These are phyloP conservation scores for Amanita subjunquillea DNA, from an alignment of 768 basidiomycete species.

Conservation along the genomic window DNA sequence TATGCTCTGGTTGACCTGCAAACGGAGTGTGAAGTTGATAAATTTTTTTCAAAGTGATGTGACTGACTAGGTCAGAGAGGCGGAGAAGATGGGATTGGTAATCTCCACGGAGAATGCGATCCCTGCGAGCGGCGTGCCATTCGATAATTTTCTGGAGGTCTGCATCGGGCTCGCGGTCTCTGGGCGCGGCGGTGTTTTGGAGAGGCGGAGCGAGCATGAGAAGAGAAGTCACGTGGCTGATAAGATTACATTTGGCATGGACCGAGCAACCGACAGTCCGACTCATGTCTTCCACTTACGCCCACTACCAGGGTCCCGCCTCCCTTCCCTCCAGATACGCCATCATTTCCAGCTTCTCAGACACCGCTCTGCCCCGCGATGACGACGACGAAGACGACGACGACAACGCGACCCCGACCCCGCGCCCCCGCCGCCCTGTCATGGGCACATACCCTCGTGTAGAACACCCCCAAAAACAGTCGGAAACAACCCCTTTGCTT, in stretches of 20 bases:
- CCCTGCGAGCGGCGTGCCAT: constrained; percentile 72
- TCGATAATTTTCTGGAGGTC: constrained; percentile 47
- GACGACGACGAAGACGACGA: constrained; percentile 11
- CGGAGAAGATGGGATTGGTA: constrained; percentile 63
- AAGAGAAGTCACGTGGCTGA: too few relatives aligned
- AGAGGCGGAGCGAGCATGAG: constrained; percentile 35
- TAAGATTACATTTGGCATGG: too few relatives aligned
- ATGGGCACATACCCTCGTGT: constrained; percentile 17
- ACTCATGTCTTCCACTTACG: constrained; percentile 36
- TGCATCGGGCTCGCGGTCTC: constrained; percentile 43
- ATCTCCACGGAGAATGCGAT: constrained; percentile 59
- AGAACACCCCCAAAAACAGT: constrained; percentile 7
- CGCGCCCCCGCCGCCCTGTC: neutral
- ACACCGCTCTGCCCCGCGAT: neutral
- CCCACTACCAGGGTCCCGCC: constrained; percentile 44
- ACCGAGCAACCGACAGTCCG: too few relatives aligned
- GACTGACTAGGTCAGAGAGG: constrained; percentile 52
- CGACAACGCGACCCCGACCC: constrained; percentile 22
- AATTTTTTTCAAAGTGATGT: neutral
- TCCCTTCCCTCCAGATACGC: constrained; percentile 62
- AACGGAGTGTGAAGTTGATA: neutral
- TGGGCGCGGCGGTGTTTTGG: constrained; percentile 40
- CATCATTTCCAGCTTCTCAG: constrained; percentile 41
- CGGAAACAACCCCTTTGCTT: constrained; percentile 53
- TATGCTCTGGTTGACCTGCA: constrained; percentile 58